Evolutionary conservation across 192 early-diverging fungal species (phyloP).

Genomic region (Backusella mclennaniae): DNA sequence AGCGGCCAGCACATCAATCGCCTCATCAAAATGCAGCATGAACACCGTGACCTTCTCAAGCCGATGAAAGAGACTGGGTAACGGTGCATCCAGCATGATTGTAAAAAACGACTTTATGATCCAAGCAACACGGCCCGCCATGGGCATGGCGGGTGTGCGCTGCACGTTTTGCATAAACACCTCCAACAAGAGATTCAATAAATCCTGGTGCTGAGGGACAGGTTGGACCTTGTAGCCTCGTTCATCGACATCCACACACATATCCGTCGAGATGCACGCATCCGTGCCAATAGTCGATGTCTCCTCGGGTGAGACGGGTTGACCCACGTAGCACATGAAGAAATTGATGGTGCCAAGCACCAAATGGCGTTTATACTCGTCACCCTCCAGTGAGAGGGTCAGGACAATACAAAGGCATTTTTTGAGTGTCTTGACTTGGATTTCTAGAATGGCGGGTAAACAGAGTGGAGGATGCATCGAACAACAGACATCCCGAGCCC

Average conservation of each 20-base stretch:
- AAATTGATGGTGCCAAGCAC: background rate
- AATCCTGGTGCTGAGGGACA: background rate
- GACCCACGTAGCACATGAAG: background rate
- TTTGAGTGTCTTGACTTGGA: background rate
- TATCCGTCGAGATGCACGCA: background rate
- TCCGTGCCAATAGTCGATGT: background rate
- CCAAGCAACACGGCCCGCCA: background rate
- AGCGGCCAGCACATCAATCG: background rate
- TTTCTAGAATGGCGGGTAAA: background rate
- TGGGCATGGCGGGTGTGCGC: background rate
- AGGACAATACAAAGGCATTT: background rate
- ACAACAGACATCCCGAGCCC: background rate
- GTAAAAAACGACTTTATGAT: slow-evolving; percentile 2
- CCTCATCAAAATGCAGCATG: slow-evolving; percentile 9
- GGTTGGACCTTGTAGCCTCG: background rate
- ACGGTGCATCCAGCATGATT: background rate
- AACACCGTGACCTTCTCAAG: background rate
- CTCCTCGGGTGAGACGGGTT: background rate
- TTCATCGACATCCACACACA: slow-evolving; percentile 8
- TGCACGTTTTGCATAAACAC: slow-evolving; percentile 11
- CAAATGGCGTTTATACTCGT: background rate
- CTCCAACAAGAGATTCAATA: background rate
- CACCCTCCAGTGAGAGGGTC: too few species aligned
- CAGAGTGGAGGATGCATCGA: background rate
- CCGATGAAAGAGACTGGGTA: background rate